Base-by-base conservation (phyloP, 2,329 filamentous ascomycete genomes). In the Aspergillus niger region DNA sequence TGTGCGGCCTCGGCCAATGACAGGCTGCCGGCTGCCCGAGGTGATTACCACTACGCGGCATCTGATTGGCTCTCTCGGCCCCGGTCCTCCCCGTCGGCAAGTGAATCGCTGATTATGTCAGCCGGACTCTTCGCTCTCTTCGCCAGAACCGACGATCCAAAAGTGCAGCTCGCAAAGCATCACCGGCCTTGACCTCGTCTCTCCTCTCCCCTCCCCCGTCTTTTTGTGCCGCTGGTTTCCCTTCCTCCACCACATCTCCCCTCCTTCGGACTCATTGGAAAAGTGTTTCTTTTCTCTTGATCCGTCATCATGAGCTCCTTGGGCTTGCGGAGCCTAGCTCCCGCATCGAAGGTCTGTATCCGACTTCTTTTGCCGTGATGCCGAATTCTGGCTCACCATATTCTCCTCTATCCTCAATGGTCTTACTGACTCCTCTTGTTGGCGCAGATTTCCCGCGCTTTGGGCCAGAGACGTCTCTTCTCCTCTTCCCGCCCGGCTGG, bases 401-500 rank as follows among this genome's bases (percentile, higher is more conserved):
- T 44, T 22, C 55, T n/a, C 22, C 48, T 55, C 43, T 55, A 44
- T 67, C 65, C 49, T 41, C 43, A 22, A 55, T 13, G 36, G 30
- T 13, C 15, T 5, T 58, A 64, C 70, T 77, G 60, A 77, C 66
- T 48, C 56, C 15, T 49, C 30, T 1, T 26, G 59, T 49, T 57
- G 32, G n/a, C 63, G 60, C 69, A 91, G 89, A 85, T 91, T 75
- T 85, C 86, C 67, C 84, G 85, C 73, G 79, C 82, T 69, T 77
- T 87, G 70, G 83, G 82, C 72, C 86, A 91, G 74, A 83, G 85
- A 73, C 86, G 93, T 80, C 83, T 88, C 63, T 98, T 99, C 81
- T 96, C 94, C 64, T 92, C 91, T 65, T 94, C 94, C 65, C 87
- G 89, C 73, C 87, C 91, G 68, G 89, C 87, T 72, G 89, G 90